Conservation (phyloP, 345 rosid species). For the Pugionium dolabratum region DNA sequence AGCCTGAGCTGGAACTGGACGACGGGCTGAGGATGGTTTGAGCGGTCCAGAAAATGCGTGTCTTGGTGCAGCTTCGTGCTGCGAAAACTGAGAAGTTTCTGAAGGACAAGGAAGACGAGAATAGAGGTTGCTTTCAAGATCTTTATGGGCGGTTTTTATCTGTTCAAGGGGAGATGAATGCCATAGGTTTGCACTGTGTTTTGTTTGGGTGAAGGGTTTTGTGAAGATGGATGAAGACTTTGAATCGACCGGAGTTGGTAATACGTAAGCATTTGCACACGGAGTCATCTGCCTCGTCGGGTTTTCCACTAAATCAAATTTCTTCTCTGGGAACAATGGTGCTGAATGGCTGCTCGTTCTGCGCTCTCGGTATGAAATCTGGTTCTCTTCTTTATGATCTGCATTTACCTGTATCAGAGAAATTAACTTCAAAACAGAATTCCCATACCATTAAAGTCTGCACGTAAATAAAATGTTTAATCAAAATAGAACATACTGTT, state of each 20-base stretch:
- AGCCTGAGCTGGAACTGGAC: slow-evolving; percentile 32
- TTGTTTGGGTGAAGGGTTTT: slow-evolving; percentile 45
- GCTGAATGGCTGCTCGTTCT: slow-evolving; percentile 76
- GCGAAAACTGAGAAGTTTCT: slow-evolving; percentile 45
- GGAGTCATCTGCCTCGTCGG: slow-evolving; percentile 50
- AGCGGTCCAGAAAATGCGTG: slow-evolving; percentile 78
- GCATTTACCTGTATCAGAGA: slow-evolving; percentile 31
- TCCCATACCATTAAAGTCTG: neutral
- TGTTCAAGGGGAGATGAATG: slow-evolving; percentile 86
- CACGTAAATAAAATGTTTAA: neutral
- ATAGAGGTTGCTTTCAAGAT: slow-evolving; percentile 35
- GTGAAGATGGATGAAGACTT: slow-evolving; percentile 48
- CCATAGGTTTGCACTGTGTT: slow-evolving; percentile 48
- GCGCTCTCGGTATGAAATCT: slow-evolving; percentile 30
- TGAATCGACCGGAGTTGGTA: slow-evolving; percentile 77
- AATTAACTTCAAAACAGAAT: neutral
- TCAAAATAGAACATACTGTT: slow-evolving; percentile 50
- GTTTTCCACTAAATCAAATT: slow-evolving; percentile 57
- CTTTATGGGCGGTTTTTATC: slow-evolving; percentile 56
- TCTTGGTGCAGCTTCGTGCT: slow-evolving; percentile 39
- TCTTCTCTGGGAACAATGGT: slow-evolving; percentile 71
- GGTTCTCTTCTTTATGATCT: slow-evolving; percentile 28
- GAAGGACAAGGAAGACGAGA: slow-evolving; percentile 69
- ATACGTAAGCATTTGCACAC: slow-evolving; percentile 57
- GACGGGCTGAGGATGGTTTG: slow-evolving; percentile 53